These are phyloP conservation scores for Cyberlindnera bimundalis DNA, from an alignment of 805 yeast species.

Conservation along the genomic window DNA sequence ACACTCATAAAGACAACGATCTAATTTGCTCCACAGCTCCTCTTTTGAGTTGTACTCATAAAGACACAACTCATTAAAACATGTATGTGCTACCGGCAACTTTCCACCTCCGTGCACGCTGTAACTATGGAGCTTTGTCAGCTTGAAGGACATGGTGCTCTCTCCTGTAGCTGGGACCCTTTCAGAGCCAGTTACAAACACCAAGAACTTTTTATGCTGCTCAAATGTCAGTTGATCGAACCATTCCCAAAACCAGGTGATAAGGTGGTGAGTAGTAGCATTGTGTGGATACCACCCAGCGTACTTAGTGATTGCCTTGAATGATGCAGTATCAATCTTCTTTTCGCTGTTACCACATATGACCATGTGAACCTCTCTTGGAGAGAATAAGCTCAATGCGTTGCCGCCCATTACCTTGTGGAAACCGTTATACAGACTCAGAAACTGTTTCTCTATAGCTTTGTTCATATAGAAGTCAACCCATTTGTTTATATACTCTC, in stretches of 20 bases:
- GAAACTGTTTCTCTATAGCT: conserved; percentile 49
- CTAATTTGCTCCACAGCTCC: conserved; percentile 55
- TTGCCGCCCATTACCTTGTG: conserved; percentile 73
- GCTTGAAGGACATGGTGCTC: conserved; percentile 66
- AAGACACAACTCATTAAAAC: conserved; percentile 85
- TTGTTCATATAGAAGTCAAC: conserved; percentile 54
- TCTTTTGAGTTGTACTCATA: conserved; percentile 58
- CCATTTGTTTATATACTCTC: conserved; percentile 60
- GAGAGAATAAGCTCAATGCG: conserved; percentile 73
- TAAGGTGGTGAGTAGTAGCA: conserved; percentile 38
- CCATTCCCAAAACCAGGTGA: conserved; percentile 88
- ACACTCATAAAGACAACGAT: conserved; percentile 70
- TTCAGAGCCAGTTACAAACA: conserved; percentile 87
- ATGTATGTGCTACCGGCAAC: conserved; percentile 87
- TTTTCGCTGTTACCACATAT: conserved; percentile 72
- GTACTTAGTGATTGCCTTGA: conserved; percentile 73
- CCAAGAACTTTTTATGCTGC: conserved; percentile 60
- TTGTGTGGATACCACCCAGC: conserved; percentile 48
- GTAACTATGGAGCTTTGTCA: conserved; percentile 47
- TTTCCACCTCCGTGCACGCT: conserved; percentile 31
- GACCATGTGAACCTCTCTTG: conserved; percentile 76
- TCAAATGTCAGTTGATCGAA: conserved; percentile 42
- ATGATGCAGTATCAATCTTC: conserved; percentile 59
- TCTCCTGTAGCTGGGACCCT: conserved; percentile 92
- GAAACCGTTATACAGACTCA: conserved; percentile 68